Evolutionary conservation across 371 early-diverging fungal genomes (phyloP), one percentile per base, ranked within the genome.

Genomic region (Mycotypha africana): DNA sequence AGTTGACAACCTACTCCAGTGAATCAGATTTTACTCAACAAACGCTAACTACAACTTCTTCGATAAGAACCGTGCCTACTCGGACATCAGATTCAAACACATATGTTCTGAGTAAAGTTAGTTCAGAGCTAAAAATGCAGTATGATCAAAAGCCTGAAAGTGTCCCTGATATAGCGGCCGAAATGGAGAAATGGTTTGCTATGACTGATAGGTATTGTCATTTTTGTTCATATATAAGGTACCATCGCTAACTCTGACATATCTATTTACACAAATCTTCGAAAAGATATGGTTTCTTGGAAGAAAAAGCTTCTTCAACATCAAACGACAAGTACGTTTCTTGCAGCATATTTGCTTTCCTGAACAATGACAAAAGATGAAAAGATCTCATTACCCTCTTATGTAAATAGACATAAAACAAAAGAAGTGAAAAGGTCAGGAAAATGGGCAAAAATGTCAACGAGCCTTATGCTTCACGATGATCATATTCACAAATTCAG

Each of bases 371-470:
- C n/a, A n/a, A n/a, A n/a, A n/a, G n/a, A n/a, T n/a, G n/a, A n/a
- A n/a, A n/a, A n/a, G n/a, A n/a, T n/a, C n/a, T n/a, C n/a, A n/a
- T n/a, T n/a, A n/a, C n/a, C n/a, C n/a, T n/a, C n/a, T n/a, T n/a
- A n/a, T n/a, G n/a, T n/a, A n/a, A 38, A 43, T 42, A 33, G 65
- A 42, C 31, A 37, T 7, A 62, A 51, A 30, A 44, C 46, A 35
- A 63, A 64, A 36, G 75, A 74, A 54, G 63, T 62, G 8, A 63
- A 65, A 32, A 51, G 75, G 20, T 49, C 69, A 26, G 55, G 54
- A 31, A 81, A 81, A 51, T 81, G 81, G 81, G 67, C 76, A n/a
- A 44, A 42, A 14, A 81, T 81, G 81, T 73, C 79, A 4, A 60
- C 48, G 23, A 50, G 49, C 7, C 56, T 46, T 12, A 56, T 53